Evolutionary conservation across 306 rosid genomes (phyloP).

Genomic region (Casuarina equisetifolia): DNA sequence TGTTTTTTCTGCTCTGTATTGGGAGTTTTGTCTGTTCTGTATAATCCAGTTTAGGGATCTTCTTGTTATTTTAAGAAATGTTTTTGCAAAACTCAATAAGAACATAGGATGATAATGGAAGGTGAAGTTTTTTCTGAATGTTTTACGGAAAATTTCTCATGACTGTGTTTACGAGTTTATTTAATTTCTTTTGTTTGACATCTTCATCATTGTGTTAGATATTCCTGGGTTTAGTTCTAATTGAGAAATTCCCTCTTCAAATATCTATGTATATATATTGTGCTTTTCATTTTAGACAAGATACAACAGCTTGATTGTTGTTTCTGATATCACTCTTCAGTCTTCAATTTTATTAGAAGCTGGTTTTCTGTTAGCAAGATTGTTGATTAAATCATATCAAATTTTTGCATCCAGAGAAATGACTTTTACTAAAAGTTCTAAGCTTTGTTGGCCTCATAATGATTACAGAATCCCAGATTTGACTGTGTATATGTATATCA

Average conservation of each 20-base stretch:
- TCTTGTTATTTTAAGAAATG: background rate
- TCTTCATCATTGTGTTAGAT: background rate
- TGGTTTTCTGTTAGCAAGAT: background rate
- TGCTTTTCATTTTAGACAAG: background rate
- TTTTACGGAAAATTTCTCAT: background rate
- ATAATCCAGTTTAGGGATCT: background rate
- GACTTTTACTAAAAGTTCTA: constrained; percentile 21
- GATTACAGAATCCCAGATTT: constrained; percentile 6
- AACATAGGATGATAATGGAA: background rate
- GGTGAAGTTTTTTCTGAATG: constrained; percentile 3
- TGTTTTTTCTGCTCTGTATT: background rate
- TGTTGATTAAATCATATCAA: background rate
- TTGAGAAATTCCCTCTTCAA: background rate
- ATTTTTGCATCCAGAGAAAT: background rate
- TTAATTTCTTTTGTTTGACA: background rate
- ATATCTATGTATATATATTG: no score
- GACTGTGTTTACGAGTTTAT: background rate
- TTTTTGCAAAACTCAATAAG: background rate
- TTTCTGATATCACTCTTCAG: background rate
- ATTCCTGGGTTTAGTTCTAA: background rate
- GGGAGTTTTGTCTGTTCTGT: background rate
- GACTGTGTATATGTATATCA: background rate
- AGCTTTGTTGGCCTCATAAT: constrained; percentile 3
- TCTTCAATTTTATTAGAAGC: background rate
- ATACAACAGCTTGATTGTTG: background rate